Base-by-base conservation (phyloP, 2,329 filamentous ascomycete species). In the Aspergillus proliferans region DNA sequence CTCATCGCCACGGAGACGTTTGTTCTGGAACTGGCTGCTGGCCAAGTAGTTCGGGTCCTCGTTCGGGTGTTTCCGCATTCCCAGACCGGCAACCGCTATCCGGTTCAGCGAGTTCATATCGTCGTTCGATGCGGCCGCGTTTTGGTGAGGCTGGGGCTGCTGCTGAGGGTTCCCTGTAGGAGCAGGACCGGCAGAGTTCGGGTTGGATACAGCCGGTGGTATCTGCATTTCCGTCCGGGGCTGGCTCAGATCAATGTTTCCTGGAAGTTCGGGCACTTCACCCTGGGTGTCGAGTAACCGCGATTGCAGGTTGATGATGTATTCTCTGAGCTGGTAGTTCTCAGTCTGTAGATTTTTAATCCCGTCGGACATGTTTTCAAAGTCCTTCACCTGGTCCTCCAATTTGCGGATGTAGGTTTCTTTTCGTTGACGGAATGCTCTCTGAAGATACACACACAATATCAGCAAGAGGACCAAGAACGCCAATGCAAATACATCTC, bases 401-500 rank as follows among this genome's bases (percentile, higher is more conserved):
- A 98, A 80, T 68, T 95, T 94, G 76, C 95, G 95, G 70, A 98
- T 98, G 69, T 98, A 96, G 42, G 88, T 88, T 71, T 98, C 93
- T 68, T 98, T 98, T 54, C 93, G 87, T 73, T 97, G 91, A 39
- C 93, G 88, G 72, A 98, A 98, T 39, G 93, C 93, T 67, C 93
- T 84, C 92, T 98, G 61, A 56, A 53, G 39, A 2, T 38, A 30
- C 26, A 30, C 2, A 30, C 8, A 30, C 2, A 30, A 10, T 4
- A 44, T 63, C 46, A 59, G 58, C 43, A 14, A 30, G 14, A 33
- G 15, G 10, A 5, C 15, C 26, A 33, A 40, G 18, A 21, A 21
- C 43, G 22, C 19, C 14, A n/a, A 44, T 28, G 22, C 10, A 19
- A 14, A 19, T n/a, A 8, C n/a, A 34, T 19, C 39, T 24, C 38